Percentiles rank a stretch among this genome's conserved stretches.
These are phyloP conservation scores for Tranzscheliella williamsii DNA, from an alignment of 1,284 basidiomycete genomes.

Conservation along the genomic window DNA sequence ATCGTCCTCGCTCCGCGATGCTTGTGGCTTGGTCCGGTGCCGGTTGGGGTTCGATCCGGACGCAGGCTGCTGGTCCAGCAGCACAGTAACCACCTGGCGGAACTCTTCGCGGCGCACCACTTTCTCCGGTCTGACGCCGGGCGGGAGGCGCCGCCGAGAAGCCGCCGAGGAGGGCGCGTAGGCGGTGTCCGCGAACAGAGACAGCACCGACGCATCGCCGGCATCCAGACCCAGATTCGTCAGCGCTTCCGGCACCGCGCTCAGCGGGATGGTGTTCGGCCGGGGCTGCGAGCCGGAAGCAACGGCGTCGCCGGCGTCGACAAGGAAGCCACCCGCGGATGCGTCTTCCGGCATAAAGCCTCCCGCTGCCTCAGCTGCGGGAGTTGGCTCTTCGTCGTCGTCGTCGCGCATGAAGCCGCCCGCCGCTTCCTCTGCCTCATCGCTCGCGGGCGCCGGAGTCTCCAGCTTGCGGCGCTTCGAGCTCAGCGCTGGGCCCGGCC, in stretches of 20 bases:
- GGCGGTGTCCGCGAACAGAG: constrained; percentile 33
- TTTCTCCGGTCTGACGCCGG: constrained; percentile 20
- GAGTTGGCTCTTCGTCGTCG: background rate
- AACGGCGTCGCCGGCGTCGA: constrained; percentile 1
- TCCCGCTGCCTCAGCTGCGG: constrained; percentile 2
- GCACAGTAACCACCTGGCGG: constrained; percentile 28
- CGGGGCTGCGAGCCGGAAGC: background rate
- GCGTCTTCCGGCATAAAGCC: constrained; percentile 12
- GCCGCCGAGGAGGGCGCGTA: constrained; percentile 12
- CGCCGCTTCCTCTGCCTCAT: constrained; percentile 1
- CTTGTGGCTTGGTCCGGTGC: no score
- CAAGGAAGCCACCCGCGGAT: background rate
- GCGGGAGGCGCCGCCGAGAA: constrained; percentile 5
- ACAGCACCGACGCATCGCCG: constrained; percentile 27
- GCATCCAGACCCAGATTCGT: constrained; percentile 34
- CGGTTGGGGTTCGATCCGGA: no score
- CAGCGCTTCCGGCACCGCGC: constrained; percentile 37
- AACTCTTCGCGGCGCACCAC: constrained; percentile 42
- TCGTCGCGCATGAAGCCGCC: constrained; percentile 22
- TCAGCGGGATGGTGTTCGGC: constrained; percentile 33
- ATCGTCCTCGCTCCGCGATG: no score
- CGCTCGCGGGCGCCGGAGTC: background rate
- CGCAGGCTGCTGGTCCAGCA: constrained; percentile 12
- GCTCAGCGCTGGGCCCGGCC: constrained; percentile 1
- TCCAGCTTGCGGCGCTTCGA: background rate